Evolutionary conservation across 208 protist genomes (phyloP), one percentile per base, ranked within the genome.

Genomic region (Leptomonas pyrrhocoris): DNA sequence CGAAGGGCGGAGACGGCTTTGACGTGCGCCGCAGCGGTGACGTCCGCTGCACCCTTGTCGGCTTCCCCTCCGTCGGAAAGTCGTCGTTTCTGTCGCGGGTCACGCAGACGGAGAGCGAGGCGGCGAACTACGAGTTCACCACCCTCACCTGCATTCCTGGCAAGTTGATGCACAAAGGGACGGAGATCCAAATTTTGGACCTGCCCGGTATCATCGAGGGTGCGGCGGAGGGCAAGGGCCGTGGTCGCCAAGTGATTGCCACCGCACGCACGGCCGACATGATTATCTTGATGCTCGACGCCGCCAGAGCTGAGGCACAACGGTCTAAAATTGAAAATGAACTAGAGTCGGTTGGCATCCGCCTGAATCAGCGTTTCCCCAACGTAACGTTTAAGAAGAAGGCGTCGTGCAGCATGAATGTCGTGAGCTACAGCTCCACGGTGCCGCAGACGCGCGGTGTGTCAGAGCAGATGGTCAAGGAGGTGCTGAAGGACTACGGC

Each of bases 171-270:
- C 95, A 98, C 85, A 98, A 97, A 60, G 97, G 96, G 12, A 97
- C 97, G 9, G 94, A 98, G 48, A 99, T 99, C 63, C 98, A 99
- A 80, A 92, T 99, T 75, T 83, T 99, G 19, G 98, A 99, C 83
- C 73, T 99, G 15, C 99, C 99, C 21, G 99, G 99, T 77, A 99
- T 99, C 73, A 99, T 99, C 75, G 97, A 99, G 80, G 98, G 98
- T 42, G 98, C 98, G 0, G 86, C 96, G 2, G 90, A 98, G 46
- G 98, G 98, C 12, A 98, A 97, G 53, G 98, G 98, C 15, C 87
- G 98, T 49, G 98, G 98, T 18, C 74, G 93, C 19, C 98, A 99
- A 78, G 98, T 99, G 18, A 98, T 99, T 62, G 94, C 97, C 11
- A 98, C 98, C 6, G 98, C 98, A 1, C 79, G 98, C 40, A 99